Evolutionary conservation across 331 rosid genomes (phyloP).

Genomic region (Spiraea crenata): DNA sequence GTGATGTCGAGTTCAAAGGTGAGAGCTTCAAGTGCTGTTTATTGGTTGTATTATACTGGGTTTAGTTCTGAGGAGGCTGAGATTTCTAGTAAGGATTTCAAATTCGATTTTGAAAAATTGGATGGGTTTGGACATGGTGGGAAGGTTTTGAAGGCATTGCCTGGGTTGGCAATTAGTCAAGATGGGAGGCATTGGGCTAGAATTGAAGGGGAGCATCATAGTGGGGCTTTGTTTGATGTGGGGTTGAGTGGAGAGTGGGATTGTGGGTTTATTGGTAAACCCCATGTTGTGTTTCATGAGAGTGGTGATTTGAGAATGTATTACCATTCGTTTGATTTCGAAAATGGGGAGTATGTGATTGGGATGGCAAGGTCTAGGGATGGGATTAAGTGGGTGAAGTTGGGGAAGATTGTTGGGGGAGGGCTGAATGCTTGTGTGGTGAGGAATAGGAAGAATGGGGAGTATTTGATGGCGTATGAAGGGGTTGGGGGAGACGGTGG

Average conservation of each 20-base stretch:
- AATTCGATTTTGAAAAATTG: slow-evolving; percentile 41
- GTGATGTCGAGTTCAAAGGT: slow-evolving; percentile 70
- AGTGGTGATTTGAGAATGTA: slow-evolving; percentile 76
- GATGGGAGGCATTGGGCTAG: slow-evolving; percentile 91
- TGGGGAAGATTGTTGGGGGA: slow-evolving; percentile 66
- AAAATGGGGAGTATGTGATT: slow-evolving; percentile 42
- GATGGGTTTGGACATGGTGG: slow-evolving; percentile 23
- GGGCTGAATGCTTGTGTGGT: slow-evolving; percentile 52
- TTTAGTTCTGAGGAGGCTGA: slow-evolving; percentile 44
- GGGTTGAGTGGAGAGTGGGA: slow-evolving; percentile 69
- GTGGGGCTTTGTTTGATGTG: slow-evolving; percentile 75
- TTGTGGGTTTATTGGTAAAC: slow-evolving; percentile 55
- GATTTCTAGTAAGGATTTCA: slow-evolving; percentile 23
- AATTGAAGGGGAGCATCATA: slow-evolving; percentile 81
- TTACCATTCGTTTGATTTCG: slow-evolving; percentile 67
- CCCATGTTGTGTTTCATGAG: slow-evolving; percentile 64
- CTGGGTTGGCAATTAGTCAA: slow-evolving; percentile 78
- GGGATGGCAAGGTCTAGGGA: slow-evolving; percentile 90
- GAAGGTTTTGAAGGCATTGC: slow-evolving; percentile 56
- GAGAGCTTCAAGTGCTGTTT: slow-evolving; percentile 57
- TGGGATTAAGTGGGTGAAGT: slow-evolving; percentile 71
- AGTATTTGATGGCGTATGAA: slow-evolving; percentile 64
- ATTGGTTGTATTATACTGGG: slow-evolving; percentile 78
- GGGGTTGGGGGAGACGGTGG: slow-evolving; percentile 54
- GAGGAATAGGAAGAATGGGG: slow-evolving; percentile 44